Percentiles rank a stretch among this genome's conserved stretches.
These are phyloP conservation scores for Gypsophila paniculata DNA, from an alignment of 179 eudicot genomes.

Conservation along the genomic window DNA sequence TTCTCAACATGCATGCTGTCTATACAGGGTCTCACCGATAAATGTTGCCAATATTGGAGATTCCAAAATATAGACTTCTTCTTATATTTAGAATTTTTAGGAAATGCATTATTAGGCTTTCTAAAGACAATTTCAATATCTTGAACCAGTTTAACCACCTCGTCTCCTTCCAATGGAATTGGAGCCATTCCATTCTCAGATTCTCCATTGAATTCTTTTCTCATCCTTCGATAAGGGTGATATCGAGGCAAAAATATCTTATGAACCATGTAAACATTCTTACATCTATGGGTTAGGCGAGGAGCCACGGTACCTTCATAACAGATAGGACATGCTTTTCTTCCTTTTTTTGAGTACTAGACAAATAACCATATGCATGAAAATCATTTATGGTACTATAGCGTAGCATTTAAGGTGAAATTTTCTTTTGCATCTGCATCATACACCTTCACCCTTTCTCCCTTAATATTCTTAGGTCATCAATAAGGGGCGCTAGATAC, in stretches of 20 bases:
- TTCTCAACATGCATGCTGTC: constrained; percentile 14
- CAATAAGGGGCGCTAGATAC: neutral
- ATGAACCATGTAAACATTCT: neutral
- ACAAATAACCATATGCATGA: constrained; percentile 12
- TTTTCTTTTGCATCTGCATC: neutral
- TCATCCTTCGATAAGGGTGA: neutral
- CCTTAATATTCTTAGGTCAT: neutral
- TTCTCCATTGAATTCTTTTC: constrained; percentile 7
- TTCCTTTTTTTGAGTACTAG: neutral
- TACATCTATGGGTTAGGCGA: neutral
- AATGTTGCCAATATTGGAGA: neutral
- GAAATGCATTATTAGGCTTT: too few species aligned
- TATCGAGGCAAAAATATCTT: neutral
- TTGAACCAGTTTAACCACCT: too few species aligned
- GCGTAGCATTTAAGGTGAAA: constrained; percentile 3
- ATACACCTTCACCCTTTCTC: constrained; percentile 6
- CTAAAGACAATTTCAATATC: too few species aligned
- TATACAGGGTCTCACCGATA: neutral
- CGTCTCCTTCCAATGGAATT: too few species aligned
- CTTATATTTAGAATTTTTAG: too few species aligned
- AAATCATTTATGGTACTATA: constrained; percentile 10
- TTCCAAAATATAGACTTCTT: neutral
- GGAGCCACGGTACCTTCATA: neutral
- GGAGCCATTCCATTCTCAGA: neutral
- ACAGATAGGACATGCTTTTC: neutral